Evolutionary conservation across 371 early-diverging fungal species (phyloP).

Genomic region (Mortierella sp.): DNA sequence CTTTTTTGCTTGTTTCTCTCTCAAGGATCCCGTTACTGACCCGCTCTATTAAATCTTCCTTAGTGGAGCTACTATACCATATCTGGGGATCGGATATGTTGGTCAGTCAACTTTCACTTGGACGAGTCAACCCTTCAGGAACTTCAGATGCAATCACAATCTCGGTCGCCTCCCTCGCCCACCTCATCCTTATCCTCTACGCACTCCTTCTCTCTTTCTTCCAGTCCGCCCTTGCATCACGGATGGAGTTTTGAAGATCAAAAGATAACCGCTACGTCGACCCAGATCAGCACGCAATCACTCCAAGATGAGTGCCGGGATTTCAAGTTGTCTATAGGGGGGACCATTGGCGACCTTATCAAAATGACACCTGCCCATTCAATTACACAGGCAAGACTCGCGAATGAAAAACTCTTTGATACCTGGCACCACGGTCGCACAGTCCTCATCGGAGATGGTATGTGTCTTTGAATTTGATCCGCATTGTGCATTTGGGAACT

Average conservation of each 20-base stretch:
- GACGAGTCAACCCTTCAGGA: conserved; percentile 19
- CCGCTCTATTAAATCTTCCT: neutral
- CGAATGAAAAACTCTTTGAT: conserved; percentile 21
- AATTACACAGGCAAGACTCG: conserved; percentile 9
- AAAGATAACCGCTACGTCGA: too few relatives aligned
- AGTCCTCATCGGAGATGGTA: conserved; percentile 24
- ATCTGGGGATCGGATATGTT: conserved; percentile 28
- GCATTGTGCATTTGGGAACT: too few relatives aligned
- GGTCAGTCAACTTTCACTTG: conserved; percentile 24
- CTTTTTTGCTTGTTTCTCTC: too few relatives aligned
- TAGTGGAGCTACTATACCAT: conserved; percentile 32
- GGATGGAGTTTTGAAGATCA: too few relatives aligned
- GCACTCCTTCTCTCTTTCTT: conserved; percentile 1
- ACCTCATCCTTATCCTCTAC: conserved; percentile 10
- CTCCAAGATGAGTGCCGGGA: conserved; percentile 12
- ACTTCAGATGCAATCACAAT: conserved; percentile 4
- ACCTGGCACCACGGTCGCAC: conserved; percentile 42
- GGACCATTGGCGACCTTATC: conserved; percentile 18
- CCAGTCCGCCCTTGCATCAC: neutral
- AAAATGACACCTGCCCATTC: conserved; percentile 15
- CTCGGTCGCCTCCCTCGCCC: conserved; percentile 14
- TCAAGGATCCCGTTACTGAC: too few relatives aligned
- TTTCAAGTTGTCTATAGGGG: conserved; percentile 19
- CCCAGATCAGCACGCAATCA: neutral
- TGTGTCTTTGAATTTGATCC: too few relatives aligned